Conservation (phyloP, 352 stramenopile genomes). For the Phytophthora melonis region DNA sequence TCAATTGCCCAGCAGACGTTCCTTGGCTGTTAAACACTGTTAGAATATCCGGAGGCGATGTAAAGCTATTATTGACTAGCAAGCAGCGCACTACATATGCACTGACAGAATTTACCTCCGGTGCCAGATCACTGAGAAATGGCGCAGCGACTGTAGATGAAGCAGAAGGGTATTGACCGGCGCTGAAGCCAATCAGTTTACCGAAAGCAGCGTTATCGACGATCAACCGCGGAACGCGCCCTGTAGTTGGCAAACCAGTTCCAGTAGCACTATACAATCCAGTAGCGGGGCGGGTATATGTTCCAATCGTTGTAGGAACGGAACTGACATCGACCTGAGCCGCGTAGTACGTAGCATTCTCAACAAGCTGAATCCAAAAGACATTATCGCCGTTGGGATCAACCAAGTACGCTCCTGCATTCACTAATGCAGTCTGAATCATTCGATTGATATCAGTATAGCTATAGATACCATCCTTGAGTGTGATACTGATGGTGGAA, state of each 20-base stretch:
- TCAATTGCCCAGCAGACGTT: neutral
- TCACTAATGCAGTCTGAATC: no score
- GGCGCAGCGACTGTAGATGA: neutral
- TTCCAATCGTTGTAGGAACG: no score
- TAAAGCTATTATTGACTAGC: constrained; percentile 13
- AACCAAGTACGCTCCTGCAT: no score
- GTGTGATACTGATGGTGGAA: neutral
- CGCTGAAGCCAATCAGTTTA: constrained; percentile 1
- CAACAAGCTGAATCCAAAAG: no score
- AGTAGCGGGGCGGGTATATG: no score
- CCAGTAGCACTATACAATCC: no score
- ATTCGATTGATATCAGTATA: constrained; percentile 6
- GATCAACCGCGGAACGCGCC: constrained; percentile 1
- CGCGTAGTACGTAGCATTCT: no score
- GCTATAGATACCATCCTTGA: constrained; percentile 8
- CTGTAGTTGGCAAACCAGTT: constrained; percentile 20
- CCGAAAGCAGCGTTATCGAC: constrained; percentile 15
- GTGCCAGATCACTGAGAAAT: constrained; percentile 1
- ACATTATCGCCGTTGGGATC: no score
- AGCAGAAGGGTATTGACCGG: constrained; percentile 2
- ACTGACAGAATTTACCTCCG: constrained; percentile 1
- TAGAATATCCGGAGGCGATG: neutral
- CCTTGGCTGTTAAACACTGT: neutral
- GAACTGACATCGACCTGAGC: no score
- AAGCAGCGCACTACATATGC: constrained; percentile 14